Evolutionary conservation across 768 basidiomycete genomes (phyloP).

Genomic region (Gymnopilus junonius): DNA sequence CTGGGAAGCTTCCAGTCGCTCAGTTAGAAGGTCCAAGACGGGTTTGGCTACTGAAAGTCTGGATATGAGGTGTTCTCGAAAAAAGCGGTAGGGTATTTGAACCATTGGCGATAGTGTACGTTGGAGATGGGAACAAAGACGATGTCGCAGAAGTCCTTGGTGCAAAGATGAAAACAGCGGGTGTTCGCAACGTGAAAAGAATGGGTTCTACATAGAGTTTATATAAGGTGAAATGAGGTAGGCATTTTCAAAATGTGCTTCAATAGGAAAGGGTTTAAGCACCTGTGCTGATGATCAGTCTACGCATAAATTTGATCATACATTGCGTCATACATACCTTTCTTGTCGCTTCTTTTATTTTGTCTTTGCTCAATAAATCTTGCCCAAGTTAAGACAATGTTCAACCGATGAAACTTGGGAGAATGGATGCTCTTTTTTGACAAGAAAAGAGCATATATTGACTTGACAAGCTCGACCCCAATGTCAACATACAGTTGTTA

Average conservation of each 20-base stretch:
- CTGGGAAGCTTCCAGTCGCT: conserved; percentile 7
- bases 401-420: no score
- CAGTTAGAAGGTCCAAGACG: conserved; percentile 9
- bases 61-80: conserved; percentile 4
- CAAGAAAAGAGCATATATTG: background rate
- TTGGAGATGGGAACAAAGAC: background rate
- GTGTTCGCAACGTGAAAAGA: background rate
- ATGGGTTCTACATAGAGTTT: background rate
- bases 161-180: background rate
- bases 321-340: background rate
- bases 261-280: background rate
- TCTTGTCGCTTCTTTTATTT: no score
- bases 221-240: background rate
- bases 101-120: conserved; percentile 3
- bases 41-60: conserved; percentile 7
- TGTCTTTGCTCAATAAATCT: background rate
- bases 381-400: no score
- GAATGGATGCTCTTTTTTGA: no score
- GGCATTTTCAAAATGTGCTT: background rate
- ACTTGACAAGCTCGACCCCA: background rate
- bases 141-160: background rate
- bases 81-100: background rate
- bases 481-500: background rate
- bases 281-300: background rate
- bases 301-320: background rate